These are phyloP conservation scores for Penicillium hesseltinei DNA, from an alignment of 2,329 filamentous ascomycete species.

Conservation along the genomic window DNA sequence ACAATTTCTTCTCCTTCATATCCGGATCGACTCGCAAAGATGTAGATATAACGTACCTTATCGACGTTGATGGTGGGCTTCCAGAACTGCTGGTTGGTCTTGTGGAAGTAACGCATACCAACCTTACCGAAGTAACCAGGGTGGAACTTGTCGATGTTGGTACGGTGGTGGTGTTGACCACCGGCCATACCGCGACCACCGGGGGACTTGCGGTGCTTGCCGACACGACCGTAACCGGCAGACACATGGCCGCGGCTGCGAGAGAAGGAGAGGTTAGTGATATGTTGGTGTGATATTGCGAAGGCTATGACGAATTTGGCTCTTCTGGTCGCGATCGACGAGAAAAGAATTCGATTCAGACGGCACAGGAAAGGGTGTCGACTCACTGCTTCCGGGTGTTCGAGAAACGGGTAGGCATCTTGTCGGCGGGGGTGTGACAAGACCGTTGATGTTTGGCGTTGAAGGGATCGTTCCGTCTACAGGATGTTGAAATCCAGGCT, in stretches of 20 bases:
- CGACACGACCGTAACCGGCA: slow-evolving; percentile 96
- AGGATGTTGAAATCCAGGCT: slow-evolving; percentile 39
- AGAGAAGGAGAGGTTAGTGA: slow-evolving; percentile 26
- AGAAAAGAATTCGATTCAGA: slow-evolving; percentile 13
- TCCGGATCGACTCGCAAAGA: slow-evolving; percentile 11
- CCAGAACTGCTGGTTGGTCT: slow-evolving; percentile 94
- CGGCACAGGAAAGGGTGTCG: slow-evolving; percentile 23
- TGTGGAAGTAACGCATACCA: slow-evolving; percentile 95
- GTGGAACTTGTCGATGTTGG: slow-evolving; percentile 91
- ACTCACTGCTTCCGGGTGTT: slow-evolving; percentile 52
- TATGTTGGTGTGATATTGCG: slow-evolving; percentile 9
- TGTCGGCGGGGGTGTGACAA: slow-evolving; percentile 45
- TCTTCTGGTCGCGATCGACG: slow-evolving; percentile 15
- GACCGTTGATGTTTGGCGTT: slow-evolving; percentile 40
- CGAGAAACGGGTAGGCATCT: slow-evolving; percentile 53
- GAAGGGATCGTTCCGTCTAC: slow-evolving; percentile 31
- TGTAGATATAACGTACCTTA: slow-evolving; percentile 65
- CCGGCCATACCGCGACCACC: slow-evolving; percentile 84
- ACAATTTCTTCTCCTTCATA: slow-evolving; percentile 3
- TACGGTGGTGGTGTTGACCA: slow-evolving; percentile 98
- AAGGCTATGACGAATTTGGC: slow-evolving; percentile 19
- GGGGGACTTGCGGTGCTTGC: slow-evolving; percentile 95
- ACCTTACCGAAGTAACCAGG: slow-evolving; percentile 99
- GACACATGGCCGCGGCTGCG: slow-evolving; percentile 92
- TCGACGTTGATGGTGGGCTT: slow-evolving; percentile 98